phyloP scores from a whole-genome alignment of 208 protist species.

The Acanthamoeba triangularis region DNA sequence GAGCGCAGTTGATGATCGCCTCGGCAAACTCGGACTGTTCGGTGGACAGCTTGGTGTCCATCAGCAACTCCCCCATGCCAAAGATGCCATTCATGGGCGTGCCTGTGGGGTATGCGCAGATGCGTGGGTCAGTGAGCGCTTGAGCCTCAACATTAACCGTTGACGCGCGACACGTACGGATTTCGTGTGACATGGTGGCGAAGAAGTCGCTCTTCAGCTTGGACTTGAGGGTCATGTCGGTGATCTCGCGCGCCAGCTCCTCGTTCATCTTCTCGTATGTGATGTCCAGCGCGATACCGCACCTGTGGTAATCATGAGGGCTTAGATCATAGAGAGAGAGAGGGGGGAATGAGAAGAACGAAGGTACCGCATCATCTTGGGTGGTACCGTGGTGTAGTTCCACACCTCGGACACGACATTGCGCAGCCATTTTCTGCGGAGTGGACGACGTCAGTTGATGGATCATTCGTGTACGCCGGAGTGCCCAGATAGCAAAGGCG shows the following conservation, averaged over 20 bases:
- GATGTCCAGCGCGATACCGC: conserved; percentile 44
- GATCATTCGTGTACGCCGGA: no score
- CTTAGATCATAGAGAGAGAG: background rate
- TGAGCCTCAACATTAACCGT: background rate
- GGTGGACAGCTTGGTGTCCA: no score
- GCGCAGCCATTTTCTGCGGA: background rate
- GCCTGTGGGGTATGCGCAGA: background rate
- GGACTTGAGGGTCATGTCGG: conserved; percentile 46
- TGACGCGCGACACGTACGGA: background rate
- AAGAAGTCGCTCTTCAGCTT: conserved; percentile 59
- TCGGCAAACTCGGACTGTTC: background rate
- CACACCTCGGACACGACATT: conserved; percentile 48
- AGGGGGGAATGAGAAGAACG: background rate
- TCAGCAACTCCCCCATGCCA: background rate
- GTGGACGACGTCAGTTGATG: background rate
- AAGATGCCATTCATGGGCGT: conserved; percentile 65
- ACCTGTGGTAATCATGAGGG: background rate
- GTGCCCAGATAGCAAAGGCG: no score
- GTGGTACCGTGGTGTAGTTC: conserved; percentile 21
- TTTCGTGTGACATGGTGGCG: conserved; percentile 45
- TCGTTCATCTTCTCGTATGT: conserved; percentile 65
- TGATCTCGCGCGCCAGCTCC: conserved; percentile 50
- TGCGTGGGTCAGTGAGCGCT: no score
- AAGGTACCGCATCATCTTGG: conserved; percentile 5
- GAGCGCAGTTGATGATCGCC: conserved; percentile 26